These are phyloP conservation scores for Termitomyces sp. DNA, from an alignment of 768 basidiomycete species.

Conservation along the genomic window DNA sequence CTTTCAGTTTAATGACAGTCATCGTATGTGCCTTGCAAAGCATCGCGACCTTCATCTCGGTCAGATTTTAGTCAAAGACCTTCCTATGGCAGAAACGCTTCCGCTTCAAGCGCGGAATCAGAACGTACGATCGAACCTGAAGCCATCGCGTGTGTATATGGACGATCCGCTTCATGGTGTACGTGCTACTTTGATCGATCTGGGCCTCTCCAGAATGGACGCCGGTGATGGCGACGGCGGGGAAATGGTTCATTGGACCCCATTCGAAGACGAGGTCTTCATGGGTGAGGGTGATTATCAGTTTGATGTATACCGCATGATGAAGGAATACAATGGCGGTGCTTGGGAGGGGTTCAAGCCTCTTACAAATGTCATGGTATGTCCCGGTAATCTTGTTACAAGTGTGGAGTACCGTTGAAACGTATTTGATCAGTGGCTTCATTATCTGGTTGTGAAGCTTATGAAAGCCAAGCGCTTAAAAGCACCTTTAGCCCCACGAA, in stretches of 20 bases:
- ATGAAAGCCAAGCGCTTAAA: slow-evolving; percentile 65
- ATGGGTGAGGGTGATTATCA: slow-evolving; percentile 94
- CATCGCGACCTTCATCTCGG: slow-evolving; percentile 99
- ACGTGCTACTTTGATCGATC: slow-evolving; percentile 84
- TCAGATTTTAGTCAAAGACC: slow-evolving; percentile 79
- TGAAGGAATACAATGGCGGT: slow-evolving; percentile 55
- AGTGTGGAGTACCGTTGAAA: slow-evolving; percentile 4
- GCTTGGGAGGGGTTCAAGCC: slow-evolving; percentile 78
- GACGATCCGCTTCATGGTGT: slow-evolving; percentile 66
- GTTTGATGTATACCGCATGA: slow-evolving; percentile 91
- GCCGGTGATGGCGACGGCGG: slow-evolving; percentile 42
- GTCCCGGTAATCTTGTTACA: slow-evolving; percentile 12
- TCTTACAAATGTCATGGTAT: slow-evolving; percentile 86
- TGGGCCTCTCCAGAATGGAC: slow-evolving; percentile 87
- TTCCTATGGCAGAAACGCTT: slow-evolving; percentile 22
- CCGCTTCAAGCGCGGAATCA: slow-evolving; percentile 29
- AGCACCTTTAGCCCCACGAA: slow-evolving; percentile 39
- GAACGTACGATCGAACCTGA: slow-evolving; percentile 23
- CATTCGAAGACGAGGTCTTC: slow-evolving; percentile 85
- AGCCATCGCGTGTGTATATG: slow-evolving; percentile 41
- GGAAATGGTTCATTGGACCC: slow-evolving; percentile 62
- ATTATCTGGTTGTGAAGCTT: slow-evolving; percentile 75
- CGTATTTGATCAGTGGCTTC: slow-evolving; percentile 69
- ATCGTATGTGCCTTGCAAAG: slow-evolving; percentile 32
- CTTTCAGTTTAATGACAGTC: not conserved